phyloP scores from a whole-genome alignment of 495 filamentous ascomycete genomes.

The Parmelia sp. region DNA sequence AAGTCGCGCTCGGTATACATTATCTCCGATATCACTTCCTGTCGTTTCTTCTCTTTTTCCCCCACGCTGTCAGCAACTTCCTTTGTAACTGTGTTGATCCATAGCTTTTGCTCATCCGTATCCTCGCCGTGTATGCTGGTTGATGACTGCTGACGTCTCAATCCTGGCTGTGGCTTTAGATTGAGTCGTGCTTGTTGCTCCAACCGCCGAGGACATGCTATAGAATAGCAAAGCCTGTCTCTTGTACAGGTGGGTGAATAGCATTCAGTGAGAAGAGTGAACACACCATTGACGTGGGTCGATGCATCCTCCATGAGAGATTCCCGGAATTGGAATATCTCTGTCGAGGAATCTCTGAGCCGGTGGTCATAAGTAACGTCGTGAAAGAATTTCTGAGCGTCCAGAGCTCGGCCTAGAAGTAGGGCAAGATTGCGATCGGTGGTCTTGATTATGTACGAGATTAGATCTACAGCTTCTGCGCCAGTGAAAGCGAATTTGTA shows the following conservation, averaged over 20 bases:
- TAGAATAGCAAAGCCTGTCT: slow-evolving; percentile 95
- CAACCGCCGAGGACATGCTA: slow-evolving; percentile 88
- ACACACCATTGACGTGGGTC: slow-evolving; percentile 89
- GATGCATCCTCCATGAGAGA: slow-evolving; percentile 81
- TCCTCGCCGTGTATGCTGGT: slow-evolving; percentile 77
- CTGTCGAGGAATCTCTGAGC: slow-evolving; percentile 77
- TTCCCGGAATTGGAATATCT: slow-evolving; percentile 96
- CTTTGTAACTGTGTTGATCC: slow-evolving; percentile 98
- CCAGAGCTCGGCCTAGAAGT: slow-evolving; percentile 84
- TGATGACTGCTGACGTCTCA: slow-evolving; percentile 74
- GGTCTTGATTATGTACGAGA: slow-evolving; percentile 91
- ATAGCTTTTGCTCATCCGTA: slow-evolving; percentile 93
- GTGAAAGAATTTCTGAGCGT: slow-evolving; percentile 99
- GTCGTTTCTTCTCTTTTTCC: slow-evolving; percentile 92
- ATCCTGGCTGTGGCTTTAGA: slow-evolving; percentile 79
- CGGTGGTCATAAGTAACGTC: slow-evolving; percentile 98
- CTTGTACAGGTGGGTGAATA: slow-evolving; percentile 96
- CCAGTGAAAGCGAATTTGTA: slow-evolving; percentile 97
- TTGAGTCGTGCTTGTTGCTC: slow-evolving; percentile 94
- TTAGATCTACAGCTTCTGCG: slow-evolving; percentile 88
- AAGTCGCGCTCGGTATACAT: slow-evolving; percentile 99
- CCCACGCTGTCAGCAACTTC: slow-evolving; percentile 83
- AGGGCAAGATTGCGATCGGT: slow-evolving; percentile 92
- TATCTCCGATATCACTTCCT: slow-evolving; percentile 96
- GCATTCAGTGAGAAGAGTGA: slow-evolving; percentile 91